Base-by-base conservation (phyloP, 495 filamentous ascomycete species). In the Achaetomiella virescens region DNA sequence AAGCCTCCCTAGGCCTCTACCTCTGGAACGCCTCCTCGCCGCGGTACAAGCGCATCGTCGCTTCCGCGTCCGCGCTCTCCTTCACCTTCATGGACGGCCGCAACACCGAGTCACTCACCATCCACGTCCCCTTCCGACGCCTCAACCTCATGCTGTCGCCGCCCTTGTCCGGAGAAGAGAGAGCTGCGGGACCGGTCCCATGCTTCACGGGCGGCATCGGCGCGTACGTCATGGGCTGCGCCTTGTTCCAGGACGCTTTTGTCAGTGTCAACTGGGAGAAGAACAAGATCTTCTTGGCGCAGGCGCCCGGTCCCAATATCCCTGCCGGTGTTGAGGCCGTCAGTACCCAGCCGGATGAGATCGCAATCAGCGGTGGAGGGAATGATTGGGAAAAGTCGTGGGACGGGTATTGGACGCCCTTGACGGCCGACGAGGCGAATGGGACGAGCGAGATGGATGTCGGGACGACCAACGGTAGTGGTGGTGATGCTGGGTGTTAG, bases 211-310 rank as follows among this genome's bases (percentile, higher is more conserved):
- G 40, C 25, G 35, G 42, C 5, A 9, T 36, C 2, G 25, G 33
- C 22, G 25, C 14, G 11, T 54, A 27, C 2, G 50, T 47, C 4
- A 42, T 59, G 9, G 56, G 56, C 1, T 17, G 56, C 0, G 24
- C 56, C 8, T 48, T 59, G 15, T 42, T 59, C 14, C 50, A 54
- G 44, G 48, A 43, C 25, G 49, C 37, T 1, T 59, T 59, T 21
- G 17, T 59, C 20, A 49, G 56, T 5, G 43, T 27, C 7, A 54
- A 54, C 44, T 59, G 44, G 25, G 49, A 53, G 22, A 1, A 10
- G 17, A 27, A 43, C 0, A 27, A 25, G 37, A 17, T 48, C 2
- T 59, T 18, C 11, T 12, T 53, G 21, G 49, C 43, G 25, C 56
- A 53, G 44, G 49, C 49, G 11, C 36, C 49, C 9, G 50, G 43